These are phyloP conservation scores for Fomitopsis serialis DNA, from an alignment of 768 basidiomycete genomes.

Conservation along the genomic window DNA sequence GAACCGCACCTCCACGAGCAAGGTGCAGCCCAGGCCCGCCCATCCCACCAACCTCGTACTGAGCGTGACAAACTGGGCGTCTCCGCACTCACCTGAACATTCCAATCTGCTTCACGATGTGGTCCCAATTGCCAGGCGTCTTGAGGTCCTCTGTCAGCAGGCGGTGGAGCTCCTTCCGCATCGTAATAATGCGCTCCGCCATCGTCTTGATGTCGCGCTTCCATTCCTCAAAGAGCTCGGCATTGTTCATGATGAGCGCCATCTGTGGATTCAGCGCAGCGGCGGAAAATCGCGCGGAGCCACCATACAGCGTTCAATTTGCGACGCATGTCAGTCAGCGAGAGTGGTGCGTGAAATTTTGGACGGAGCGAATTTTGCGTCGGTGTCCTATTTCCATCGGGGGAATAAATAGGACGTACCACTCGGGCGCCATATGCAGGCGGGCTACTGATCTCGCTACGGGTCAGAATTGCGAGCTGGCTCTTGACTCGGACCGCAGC, in stretches of 20 bases:
- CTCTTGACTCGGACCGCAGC: constrained; percentile 72
- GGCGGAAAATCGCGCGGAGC: not conserved
- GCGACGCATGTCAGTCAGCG: too few species aligned
- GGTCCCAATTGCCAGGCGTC: constrained; percentile 94
- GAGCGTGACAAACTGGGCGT: not conserved
- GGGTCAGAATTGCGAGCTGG: constrained; percentile 86
- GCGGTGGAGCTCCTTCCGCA: constrained; percentile 77
- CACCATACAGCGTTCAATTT: too few species aligned
- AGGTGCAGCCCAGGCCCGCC: not conserved
- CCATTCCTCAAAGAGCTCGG: constrained; percentile 80
- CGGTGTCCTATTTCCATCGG: not conserved
- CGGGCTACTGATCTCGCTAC: constrained; percentile 95
- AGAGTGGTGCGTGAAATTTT: too few species aligned
- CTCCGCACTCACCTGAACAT: constrained; percentile 77
- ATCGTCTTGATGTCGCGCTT: constrained; percentile 86
- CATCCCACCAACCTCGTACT: not conserved
- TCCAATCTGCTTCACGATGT: constrained; percentile 93
- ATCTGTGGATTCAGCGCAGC: constrained; percentile 39
- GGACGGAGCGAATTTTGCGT: too few species aligned
- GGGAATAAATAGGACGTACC: constrained; percentile 37
- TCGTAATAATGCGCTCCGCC: constrained; percentile 88
- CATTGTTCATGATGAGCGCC: constrained; percentile 74
- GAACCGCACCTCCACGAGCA: not conserved
- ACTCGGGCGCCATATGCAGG: constrained; percentile 87
- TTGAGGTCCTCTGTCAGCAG: constrained; percentile 72